Evolutionary conservation across 2,329 filamentous ascomycete species (phyloP).

Genomic region (Ceratocystis destructans): DNA sequence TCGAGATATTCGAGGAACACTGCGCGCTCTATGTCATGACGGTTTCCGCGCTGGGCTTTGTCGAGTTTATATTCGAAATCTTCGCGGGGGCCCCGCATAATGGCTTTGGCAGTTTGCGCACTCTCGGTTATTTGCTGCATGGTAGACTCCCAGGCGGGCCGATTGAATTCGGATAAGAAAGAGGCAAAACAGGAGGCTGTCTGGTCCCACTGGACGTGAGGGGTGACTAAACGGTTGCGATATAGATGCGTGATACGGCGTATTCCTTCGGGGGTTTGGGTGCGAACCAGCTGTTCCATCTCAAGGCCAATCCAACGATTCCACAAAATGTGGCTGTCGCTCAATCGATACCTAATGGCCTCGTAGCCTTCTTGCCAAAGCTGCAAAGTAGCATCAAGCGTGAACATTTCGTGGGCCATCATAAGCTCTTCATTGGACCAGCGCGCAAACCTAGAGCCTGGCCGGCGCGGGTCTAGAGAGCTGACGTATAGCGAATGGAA

Average conservation of each 20-base stretch:
- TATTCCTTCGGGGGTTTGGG: constrained; percentile 42
- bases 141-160: constrained; percentile 54
- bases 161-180: constrained; percentile 59
- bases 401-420: constrained; percentile 58
- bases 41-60: constrained; percentile 41
- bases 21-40: constrained; percentile 40
- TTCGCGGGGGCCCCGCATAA: constrained; percentile 48
- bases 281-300: constrained; percentile 49
- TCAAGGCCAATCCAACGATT: constrained; percentile 63
- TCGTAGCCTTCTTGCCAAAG: constrained; percentile 60
- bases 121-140: constrained; percentile 56
- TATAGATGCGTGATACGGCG: constrained; percentile 56
- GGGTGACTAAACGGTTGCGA: constrained; percentile 54
- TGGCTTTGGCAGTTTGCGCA: constrained; percentile 48
- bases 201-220: constrained; percentile 60
- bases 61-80: constrained; percentile 53
- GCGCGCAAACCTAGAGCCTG: constrained; percentile 13
- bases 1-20: constrained; percentile 58
- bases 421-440: constrained; percentile 55
- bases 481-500: constrained; percentile 53
- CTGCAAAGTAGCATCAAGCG: constrained; percentile 49
- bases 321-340: constrained; percentile 68
- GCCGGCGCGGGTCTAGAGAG: constrained; percentile 11
- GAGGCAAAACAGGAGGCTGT: constrained; percentile 63
- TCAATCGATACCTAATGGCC: constrained; percentile 58